These are phyloP conservation scores for Cryoendolithus antarcticus DNA, from an alignment of 2,329 filamentous ascomycete species.

Conservation along the genomic window DNA sequence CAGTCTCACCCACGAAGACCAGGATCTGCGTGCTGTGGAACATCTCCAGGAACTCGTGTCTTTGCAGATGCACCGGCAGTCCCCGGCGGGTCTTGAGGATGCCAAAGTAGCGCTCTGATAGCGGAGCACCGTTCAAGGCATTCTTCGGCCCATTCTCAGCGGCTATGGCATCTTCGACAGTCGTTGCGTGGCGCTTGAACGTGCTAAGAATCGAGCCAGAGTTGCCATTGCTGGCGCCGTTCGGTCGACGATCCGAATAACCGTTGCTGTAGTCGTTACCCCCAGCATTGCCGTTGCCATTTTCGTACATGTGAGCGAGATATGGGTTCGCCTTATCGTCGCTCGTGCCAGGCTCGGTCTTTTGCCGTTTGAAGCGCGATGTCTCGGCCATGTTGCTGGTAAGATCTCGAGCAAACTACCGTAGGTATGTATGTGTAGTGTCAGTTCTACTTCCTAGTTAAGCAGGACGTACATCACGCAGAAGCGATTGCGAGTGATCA, in stretches of 20 bases:
- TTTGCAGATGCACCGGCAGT: constrained; percentile 83
- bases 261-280: constrained; percentile 14
- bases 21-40: constrained; percentile 93
- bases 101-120: constrained; percentile 76
- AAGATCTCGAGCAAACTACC: too few species aligned
- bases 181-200: constrained; percentile 70
- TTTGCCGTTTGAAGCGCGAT: constrained; percentile 31
- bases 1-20: constrained; percentile 96
- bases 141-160: constrained; percentile 75
- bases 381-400: constrained; percentile 5
- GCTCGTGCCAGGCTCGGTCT: constrained; percentile 41
- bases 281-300: constrained; percentile 20
- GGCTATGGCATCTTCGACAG: constrained; percentile 56
- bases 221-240: constrained; percentile 3
- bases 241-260: constrained; percentile 24
- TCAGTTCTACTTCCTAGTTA: too few species aligned
- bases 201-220: constrained; percentile 36
- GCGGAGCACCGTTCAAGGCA: constrained; percentile 66
- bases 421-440: too few species aligned
- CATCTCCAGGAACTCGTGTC: constrained; percentile 80
- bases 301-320: constrained; percentile 74
- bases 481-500: too few species aligned
- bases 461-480: too few species aligned
- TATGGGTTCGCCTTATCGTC: constrained; percentile 66
- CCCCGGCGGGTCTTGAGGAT: constrained; percentile 76